Conservation (phyloP, 257 asterid genomes). For the Solanum appendiculatum region DNA sequence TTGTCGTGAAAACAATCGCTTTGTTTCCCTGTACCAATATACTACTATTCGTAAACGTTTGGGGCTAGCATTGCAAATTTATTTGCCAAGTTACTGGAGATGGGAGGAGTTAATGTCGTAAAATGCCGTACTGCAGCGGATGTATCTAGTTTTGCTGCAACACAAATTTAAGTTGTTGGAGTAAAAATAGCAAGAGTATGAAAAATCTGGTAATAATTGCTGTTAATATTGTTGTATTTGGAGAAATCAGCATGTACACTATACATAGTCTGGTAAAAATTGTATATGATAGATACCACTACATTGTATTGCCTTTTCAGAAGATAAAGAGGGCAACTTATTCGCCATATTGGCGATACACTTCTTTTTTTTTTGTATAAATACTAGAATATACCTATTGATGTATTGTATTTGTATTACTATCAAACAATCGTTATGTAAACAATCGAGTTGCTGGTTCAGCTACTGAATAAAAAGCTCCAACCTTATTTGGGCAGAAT, state of each 20-base stretch:
- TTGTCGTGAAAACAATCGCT: constrained; percentile 12
- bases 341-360: not conserved
- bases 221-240: not conserved
- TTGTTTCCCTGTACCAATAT: not conserved
- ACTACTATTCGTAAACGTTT: not conserved
- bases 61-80: not conserved
- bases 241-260: not conserved
- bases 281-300: not conserved
- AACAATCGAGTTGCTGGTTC: not conserved
- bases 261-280: not conserved
- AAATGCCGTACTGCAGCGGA: not conserved
- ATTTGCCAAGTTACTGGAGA: not conserved
- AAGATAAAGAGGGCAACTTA: not conserved
- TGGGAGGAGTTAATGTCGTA: not conserved
- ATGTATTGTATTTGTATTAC: not conserved
- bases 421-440: not conserved
- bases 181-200: not conserved
- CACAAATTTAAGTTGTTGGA: not conserved
- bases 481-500: not conserved
- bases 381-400: not conserved
- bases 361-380: not conserved
- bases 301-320: not conserved
- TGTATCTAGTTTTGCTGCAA: not conserved
- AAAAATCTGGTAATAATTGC: not conserved
- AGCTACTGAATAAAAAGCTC: not conserved